Conservation (phyloP, 1,284 basidiomycete genomes). For the Puccinia triticina region DNA sequence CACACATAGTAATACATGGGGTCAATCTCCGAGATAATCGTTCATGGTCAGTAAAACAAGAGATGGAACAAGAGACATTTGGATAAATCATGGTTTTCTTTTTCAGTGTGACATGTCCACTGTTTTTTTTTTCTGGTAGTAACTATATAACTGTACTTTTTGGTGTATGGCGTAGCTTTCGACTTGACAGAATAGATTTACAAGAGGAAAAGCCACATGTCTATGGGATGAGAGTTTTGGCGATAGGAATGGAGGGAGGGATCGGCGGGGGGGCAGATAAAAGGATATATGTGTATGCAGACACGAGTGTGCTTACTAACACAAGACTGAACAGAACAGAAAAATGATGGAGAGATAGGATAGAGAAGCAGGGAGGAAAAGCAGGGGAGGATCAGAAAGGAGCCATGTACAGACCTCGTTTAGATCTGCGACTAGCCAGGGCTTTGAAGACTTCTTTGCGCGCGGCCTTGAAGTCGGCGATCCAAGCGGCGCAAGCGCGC, state of each 20-base stretch:
- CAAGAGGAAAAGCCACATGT: no score
- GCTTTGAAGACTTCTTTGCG: slow-evolving; percentile 34
- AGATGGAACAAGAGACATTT: background rate
- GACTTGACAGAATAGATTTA: no score
- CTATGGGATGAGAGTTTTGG: no score
- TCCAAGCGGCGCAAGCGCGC: slow-evolving; percentile 17
- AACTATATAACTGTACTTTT: no score
- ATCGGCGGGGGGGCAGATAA: background rate
- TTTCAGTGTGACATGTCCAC: no score
- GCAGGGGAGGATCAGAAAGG: slow-evolving; percentile 12
- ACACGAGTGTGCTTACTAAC: background rate
- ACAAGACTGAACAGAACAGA: background rate
- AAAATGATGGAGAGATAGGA: background rate
- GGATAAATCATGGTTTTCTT: background rate
- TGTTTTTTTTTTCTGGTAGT: no score
- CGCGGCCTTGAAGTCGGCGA: slow-evolving; percentile 25
- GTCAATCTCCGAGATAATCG: background rate
- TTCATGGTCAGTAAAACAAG: background rate
- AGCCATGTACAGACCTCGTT: slow-evolving; percentile 37
- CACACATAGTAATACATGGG: background rate
- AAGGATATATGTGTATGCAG: background rate
- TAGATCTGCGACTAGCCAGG: slow-evolving; percentile 12
- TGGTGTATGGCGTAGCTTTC: no score
- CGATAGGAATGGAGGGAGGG: no score
- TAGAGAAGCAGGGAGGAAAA: background rate